Conservation (phyloP, 768 basidiomycete species). For the Termitomyces sp. region DNA sequence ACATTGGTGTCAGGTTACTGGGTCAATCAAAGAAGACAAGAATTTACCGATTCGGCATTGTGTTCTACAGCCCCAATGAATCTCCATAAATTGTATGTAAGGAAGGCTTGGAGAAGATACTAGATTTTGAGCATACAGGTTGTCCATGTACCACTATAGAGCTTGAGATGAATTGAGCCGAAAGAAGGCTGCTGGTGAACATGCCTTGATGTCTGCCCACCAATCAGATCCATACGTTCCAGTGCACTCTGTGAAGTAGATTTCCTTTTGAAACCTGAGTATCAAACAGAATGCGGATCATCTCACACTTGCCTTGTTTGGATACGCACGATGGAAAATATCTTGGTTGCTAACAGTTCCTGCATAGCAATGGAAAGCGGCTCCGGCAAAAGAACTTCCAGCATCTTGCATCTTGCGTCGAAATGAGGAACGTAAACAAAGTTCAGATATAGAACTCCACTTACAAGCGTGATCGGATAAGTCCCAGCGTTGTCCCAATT, state of each 20-base stretch:
- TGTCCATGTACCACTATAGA: slow-evolving; percentile 21
- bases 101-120: not conserved
- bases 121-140: slow-evolving; percentile 9
- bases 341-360: slow-evolving; percentile 17
- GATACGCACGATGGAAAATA: slow-evolving; percentile 16
- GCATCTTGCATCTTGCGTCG: slow-evolving; percentile 44
- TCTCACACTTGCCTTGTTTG: slow-evolving; percentile 12
- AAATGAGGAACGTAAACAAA: not conserved
- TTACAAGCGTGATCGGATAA: slow-evolving; percentile 53
- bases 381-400: slow-evolving; percentile 53
- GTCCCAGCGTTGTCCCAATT: slow-evolving; percentile 66
- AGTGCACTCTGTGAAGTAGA: slow-evolving; percentile 59
- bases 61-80: slow-evolving; percentile 20
- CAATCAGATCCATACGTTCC: slow-evolving; percentile 66
- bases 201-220: slow-evolving; percentile 78
- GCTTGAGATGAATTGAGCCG: not conserved
- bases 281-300: too few relatives aligned
- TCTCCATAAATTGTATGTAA: slow-evolving; percentile 1
- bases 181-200: not conserved
- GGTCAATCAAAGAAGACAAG: not conserved
- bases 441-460: not conserved
- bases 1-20: slow-evolving; percentile 9
- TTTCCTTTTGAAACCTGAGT: slow-evolving; percentile 22
- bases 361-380: slow-evolving; percentile 69
- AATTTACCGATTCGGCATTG: slow-evolving; percentile 14